Conservation (phyloP, 148 eudicot genomes). For the Persicaria tinctoria region DNA sequence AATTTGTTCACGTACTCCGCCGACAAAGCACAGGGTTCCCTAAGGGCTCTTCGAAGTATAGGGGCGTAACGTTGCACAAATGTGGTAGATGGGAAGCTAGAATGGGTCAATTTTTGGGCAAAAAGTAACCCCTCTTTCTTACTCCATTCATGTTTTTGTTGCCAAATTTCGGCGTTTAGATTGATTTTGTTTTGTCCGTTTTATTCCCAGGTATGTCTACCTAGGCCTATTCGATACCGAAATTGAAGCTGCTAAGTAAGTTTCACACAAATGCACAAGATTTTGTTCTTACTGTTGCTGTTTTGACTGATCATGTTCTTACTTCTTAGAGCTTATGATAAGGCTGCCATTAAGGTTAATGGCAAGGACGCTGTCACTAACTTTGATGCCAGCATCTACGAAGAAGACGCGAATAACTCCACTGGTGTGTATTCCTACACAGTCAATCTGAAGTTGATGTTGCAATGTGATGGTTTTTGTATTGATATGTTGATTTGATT, state of each 20-base stretch:
- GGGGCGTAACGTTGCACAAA: slow-evolving; percentile 97
- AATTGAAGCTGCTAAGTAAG: slow-evolving; percentile 91
- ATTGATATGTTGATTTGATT: neutral
- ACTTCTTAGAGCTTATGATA: slow-evolving; percentile 81
- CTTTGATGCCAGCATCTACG: slow-evolving; percentile 81
- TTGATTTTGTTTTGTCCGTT: neutral
- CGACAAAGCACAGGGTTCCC: slow-evolving; percentile 97
- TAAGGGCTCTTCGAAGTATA: slow-evolving; percentile 91
- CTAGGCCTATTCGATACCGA: slow-evolving; percentile 93
- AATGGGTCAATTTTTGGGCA: slow-evolving; percentile 97
- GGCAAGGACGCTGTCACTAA: slow-evolving; percentile 97
- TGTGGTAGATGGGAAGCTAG: slow-evolving; percentile 99
- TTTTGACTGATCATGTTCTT: neutral
- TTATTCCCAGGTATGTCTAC: slow-evolving; percentile 67
- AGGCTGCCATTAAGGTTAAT: slow-evolving; percentile 85
- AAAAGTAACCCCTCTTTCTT: slow-evolving; percentile 46
- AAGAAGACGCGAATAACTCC: slow-evolving; percentile 55
- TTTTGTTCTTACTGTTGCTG: neutral
- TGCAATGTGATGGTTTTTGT: neutral
- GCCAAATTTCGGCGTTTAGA: neutral
- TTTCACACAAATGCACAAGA: neutral
- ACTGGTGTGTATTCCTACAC: neutral
- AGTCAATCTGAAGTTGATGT: neutral
- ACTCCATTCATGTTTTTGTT: neutral
- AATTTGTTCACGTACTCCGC: slow-evolving; percentile 90